Conservation (phyloP, 2,329 filamentous ascomycete species). For the Nigrospora oryzae region DNA sequence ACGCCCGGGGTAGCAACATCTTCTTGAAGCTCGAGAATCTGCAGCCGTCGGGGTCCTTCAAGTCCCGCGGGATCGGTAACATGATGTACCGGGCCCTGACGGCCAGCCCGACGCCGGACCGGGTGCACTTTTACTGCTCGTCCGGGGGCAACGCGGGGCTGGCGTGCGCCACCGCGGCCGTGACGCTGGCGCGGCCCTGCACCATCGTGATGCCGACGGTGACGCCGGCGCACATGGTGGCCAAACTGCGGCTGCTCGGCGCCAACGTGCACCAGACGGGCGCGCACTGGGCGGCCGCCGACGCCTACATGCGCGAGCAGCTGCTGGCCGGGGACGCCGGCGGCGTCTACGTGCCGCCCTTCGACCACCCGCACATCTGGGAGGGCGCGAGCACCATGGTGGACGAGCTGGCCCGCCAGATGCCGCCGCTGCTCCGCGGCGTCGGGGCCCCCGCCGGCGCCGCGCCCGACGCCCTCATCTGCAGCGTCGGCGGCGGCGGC, state of each 20-base stretch:
- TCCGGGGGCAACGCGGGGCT: slow-evolving; percentile 81
- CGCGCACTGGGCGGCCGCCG: slow-evolving; percentile 60
- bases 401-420: slow-evolving; percentile 34
- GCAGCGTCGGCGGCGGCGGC: slow-evolving; percentile 66
- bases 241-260: slow-evolving; percentile 61
- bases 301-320: slow-evolving; percentile 52
- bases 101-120: slow-evolving; percentile 21
- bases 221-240: slow-evolving; percentile 62
- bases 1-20: slow-evolving; percentile 47
- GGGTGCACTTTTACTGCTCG: slow-evolving; percentile 67
- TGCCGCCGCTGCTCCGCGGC: slow-evolving; percentile 16
- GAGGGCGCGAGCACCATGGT: slow-evolving; percentile 54
- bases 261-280: slow-evolving; percentile 62
- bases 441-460: slow-evolving; percentile 17
- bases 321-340: slow-evolving; percentile 42
- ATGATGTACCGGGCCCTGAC: slow-evolving; percentile 43
- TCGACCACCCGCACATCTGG: slow-evolving; percentile 63
- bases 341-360: slow-evolving; percentile 59
- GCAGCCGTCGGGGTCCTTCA: slow-evolving; percentile 81
- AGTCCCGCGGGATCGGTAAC: slow-evolving; percentile 69
- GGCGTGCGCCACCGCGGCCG: slow-evolving; percentile 67
- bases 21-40: slow-evolving; percentile 81
- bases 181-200: slow-evolving; percentile 52
- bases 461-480: slow-evolving; percentile 56
- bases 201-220: slow-evolving; percentile 67